Evolutionary conservation across 2,329 filamentous ascomycete species (phyloP), one percentile per base, ranked within the genome.

Genomic region (Colletotrichum sp.): DNA sequence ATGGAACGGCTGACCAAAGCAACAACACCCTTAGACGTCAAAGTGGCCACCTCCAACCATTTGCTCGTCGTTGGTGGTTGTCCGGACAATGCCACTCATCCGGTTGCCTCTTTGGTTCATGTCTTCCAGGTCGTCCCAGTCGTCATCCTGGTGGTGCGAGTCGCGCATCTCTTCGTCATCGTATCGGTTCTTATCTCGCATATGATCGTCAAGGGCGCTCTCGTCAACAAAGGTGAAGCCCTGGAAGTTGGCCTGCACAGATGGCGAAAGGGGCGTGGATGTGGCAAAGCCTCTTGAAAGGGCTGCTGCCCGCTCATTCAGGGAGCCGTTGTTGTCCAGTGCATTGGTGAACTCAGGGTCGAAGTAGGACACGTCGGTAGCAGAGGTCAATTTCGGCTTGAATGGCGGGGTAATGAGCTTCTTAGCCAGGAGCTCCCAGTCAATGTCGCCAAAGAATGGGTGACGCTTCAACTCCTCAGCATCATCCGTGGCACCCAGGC

Each of bases 221-320:
- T 99, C 96, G 81, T 99, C 97, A n/a, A 99, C 97, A 84, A 98
- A 99, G 0, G 97, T 99, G 85, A 99, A 99, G 39, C 97, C 97
- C 82, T 97, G 95, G 88, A 99, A 99, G 83, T 99, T 98, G 78
- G 96, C 97, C 86, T 99, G 97, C 86, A 98, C 96, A 4, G 95
- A 98, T 1, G 97, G 97, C 16, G 96, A 98, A 28, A 99, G 89
- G 1, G 97, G 97, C 0, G 97, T 99, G 16, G 95, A 98, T 9
- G 95, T 95, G 8, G 95, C 93, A 82, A 97, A 95, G 48, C 96
- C 96, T 73, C 93, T 93, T 18, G 96, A 95, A 66, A 99, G 85
- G 9, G 95, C 95, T 16, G 95, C 95, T 6, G 97, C 96, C 74
- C 96, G 93, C 81, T 97, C 95, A 82, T 99, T 99, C 75, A 99